A percentile compares a stretch with the other conserved stretches of the same genome.
phyloP scores from a whole-genome alignment of 176 grass and related monocot genomes.

The Carex pumila region DNA sequence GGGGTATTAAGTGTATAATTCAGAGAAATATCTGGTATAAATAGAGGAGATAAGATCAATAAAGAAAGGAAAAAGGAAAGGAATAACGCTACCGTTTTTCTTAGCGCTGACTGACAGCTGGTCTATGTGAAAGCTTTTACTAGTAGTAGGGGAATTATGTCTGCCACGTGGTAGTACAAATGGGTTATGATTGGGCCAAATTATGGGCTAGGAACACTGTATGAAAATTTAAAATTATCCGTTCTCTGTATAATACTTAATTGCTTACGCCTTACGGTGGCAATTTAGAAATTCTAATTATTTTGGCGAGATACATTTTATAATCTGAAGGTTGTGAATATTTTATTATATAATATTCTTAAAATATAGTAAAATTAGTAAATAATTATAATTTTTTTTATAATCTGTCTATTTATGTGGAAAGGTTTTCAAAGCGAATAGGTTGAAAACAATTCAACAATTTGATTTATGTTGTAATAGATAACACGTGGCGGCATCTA shows the following conservation, averaged over 20 bases:
- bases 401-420: too few relatives aligned
- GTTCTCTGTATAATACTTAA: background rate
- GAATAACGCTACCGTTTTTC: background rate
- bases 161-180: background rate
- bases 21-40: background rate
- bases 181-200: background rate
- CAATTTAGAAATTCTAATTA: background rate
- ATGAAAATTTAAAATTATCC: background rate
- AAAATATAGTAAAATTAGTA: too few relatives aligned
- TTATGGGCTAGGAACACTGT: background rate
- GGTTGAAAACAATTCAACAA: too few relatives aligned
- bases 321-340: too few relatives aligned
- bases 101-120: slow-evolving; percentile 1
- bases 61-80: background rate
- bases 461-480: too few relatives aligned
- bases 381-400: too few relatives aligned
- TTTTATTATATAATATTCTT: too few relatives aligned
- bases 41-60: background rate
- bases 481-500: background rate
- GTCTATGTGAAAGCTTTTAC: background rate
- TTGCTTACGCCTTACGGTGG: background rate
- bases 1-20: background rate
- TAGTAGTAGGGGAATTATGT: background rate
- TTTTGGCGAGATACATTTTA: background rate
- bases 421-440: too few relatives aligned